Percentiles rank a stretch among this genome's conserved stretches.
These are phyloP conservation scores for Neurospora intermedia DNA, from an alignment of 495 filamentous ascomycete species.

Conservation along the genomic window DNA sequence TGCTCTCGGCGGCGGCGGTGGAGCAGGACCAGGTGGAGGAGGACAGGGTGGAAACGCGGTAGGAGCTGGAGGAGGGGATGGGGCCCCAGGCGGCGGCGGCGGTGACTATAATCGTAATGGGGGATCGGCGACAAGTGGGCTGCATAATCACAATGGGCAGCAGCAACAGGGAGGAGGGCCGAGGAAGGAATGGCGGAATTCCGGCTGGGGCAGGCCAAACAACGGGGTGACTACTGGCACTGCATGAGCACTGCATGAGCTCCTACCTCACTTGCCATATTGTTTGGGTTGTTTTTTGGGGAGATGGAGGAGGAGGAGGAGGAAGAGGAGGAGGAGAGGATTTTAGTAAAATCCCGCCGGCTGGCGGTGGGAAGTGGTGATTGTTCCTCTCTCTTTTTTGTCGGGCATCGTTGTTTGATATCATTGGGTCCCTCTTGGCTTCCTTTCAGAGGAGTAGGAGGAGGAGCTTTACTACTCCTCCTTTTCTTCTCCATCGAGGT, in stretches of 20 bases:
- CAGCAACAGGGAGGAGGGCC: conserved; percentile 4
- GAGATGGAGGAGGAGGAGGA: background rate
- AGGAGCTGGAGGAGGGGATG: background rate
- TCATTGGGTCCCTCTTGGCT: background rate
- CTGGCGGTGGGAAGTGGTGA: background rate
- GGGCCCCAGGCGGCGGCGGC: background rate
- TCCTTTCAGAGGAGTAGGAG: background rate
- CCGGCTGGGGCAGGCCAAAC: conserved; percentile 36
- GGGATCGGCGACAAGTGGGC: background rate
- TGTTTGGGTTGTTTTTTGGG: background rate
- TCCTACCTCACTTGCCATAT: background rate
- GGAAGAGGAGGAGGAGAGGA: background rate
- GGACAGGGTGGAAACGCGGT: background rate
- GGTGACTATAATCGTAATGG: background rate
- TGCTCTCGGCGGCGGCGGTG: background rate
- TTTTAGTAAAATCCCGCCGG: background rate
- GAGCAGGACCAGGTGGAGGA: background rate
- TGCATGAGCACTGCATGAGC: conserved; percentile 5
- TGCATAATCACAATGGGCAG: background rate
- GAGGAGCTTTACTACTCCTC: background rate
- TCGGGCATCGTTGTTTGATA: background rate
- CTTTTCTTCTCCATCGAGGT: background rate
- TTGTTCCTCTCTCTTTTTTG: background rate
- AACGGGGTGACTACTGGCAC: conserved; percentile 25
- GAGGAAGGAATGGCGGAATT: conserved; percentile 43